Percentiles rank a stretch among this genome's conserved stretches.
Conservation (phyloP, 257 asterid genomes). For the Marsdenia floribunda region DNA sequence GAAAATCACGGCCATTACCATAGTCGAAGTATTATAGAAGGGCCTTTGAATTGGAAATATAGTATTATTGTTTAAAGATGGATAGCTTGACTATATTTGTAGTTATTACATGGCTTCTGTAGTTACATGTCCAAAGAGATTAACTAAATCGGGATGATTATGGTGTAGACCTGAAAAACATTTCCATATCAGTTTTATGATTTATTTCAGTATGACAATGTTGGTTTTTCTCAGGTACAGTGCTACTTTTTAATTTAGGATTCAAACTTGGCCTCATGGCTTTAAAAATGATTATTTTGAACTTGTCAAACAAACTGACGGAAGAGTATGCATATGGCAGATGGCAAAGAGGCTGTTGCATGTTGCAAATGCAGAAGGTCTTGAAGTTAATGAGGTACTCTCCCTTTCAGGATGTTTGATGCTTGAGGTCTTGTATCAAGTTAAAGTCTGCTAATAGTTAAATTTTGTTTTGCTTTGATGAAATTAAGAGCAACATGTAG, state of each 20-base stretch:
- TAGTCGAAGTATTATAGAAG: not conserved
- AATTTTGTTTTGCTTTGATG: not conserved
- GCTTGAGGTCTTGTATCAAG: not conserved
- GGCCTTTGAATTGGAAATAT: not conserved
- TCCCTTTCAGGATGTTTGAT: slow-evolving; percentile 2
- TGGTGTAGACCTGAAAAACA: not conserved
- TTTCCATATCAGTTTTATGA: not conserved
- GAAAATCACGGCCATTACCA: not conserved
- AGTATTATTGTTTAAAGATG: not conserved
- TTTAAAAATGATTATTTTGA: slow-evolving; percentile 6
- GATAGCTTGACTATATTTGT: not conserved
- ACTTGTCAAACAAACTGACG: slow-evolving; percentile 19
- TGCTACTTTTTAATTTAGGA: not conserved
- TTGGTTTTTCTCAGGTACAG: not conserved
- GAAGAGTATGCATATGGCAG: slow-evolving; percentile 37
- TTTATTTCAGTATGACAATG: not conserved
- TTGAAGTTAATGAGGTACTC: slow-evolving; percentile 79
- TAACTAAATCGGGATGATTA: not conserved
- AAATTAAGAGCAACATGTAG: not conserved
- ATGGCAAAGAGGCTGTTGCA: slow-evolving; percentile 87
- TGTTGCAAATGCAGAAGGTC: slow-evolving; percentile 76
- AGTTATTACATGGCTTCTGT: not conserved
- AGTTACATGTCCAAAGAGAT: not conserved
- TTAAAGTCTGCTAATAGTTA: not conserved
- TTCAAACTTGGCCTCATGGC: not conserved